Evolutionary conservation across 306 rosid genomes (phyloP).

Genomic region (Castanea crenata): DNA sequence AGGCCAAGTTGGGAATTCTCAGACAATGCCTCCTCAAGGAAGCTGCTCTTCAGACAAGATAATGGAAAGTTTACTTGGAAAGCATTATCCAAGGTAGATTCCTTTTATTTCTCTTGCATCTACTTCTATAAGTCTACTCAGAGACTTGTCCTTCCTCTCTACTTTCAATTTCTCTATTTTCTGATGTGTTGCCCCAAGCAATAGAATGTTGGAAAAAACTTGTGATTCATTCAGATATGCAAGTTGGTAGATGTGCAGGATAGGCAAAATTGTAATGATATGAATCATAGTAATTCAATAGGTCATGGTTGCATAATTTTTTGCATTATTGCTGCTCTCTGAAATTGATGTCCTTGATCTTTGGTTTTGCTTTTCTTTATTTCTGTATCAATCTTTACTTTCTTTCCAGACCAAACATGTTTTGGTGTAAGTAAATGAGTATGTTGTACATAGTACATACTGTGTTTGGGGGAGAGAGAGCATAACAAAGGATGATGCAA

Average conservation of each 20-base stretch:
- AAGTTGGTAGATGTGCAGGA: background rate
- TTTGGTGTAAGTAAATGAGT: too few species aligned
- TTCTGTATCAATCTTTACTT: background rate
- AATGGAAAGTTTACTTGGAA: slow-evolving; percentile 80
- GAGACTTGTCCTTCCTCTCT: background rate
- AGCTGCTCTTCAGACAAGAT: slow-evolving; percentile 80
- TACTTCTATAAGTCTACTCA: background rate
- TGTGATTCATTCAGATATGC: background rate
- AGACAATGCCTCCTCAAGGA: slow-evolving; percentile 62
- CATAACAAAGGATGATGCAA: too few species aligned
- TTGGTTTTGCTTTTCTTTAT: background rate
- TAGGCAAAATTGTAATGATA: background rate
- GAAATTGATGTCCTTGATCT: background rate
- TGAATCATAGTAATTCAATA: background rate
- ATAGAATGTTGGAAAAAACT: background rate
- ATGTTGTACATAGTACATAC: too few species aligned
- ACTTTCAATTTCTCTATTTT: background rate
- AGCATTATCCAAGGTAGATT: slow-evolving; percentile 77
- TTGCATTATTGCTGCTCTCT: background rate
- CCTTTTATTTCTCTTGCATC: slow-evolving; percentile 10
- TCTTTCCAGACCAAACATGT: too few species aligned
- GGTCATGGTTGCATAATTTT: background rate
- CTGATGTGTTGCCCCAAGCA: background rate
- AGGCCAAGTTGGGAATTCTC: slow-evolving; percentile 39
- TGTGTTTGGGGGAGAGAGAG: too few species aligned